Evolutionary conservation across 148 eudicot species (phyloP).

Genomic region (Fagopyrum homotropicum): DNA sequence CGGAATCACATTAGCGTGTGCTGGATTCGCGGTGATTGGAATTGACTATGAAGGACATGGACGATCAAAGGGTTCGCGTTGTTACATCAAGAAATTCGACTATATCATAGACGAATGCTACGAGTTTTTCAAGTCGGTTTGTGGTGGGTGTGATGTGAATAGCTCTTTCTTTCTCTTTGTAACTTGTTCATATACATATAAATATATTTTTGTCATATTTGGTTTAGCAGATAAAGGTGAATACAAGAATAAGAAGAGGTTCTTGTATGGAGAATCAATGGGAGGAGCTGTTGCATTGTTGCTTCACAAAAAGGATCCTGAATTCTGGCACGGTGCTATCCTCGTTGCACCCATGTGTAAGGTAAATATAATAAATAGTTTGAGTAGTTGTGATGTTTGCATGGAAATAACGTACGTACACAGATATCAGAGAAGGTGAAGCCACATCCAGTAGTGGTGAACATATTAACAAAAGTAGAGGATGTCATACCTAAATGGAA

Average conservation of each 20-base stretch:
- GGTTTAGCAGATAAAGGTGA: constrained; percentile 54
- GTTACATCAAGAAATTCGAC: constrained; percentile 86
- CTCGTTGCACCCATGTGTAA: constrained; percentile 99
- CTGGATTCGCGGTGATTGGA: constrained; percentile 84
- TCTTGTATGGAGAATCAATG: constrained; percentile 96
- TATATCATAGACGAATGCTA: constrained; percentile 75
- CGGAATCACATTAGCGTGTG: constrained; percentile 72
- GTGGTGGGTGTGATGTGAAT: constrained; percentile 41
- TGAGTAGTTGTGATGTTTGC: too few relatives aligned
- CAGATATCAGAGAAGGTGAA: constrained; percentile 98
- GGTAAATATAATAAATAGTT: constrained; percentile 27
- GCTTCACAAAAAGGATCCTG: constrained; percentile 64
- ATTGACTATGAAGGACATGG: constrained; percentile 99
- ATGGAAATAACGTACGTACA: too few relatives aligned
- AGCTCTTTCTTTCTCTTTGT: neutral
- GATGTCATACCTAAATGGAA: constrained; percentile 97
- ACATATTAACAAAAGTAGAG: constrained; percentile 67
- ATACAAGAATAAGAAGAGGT: constrained; percentile 64
- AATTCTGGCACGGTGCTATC: constrained; percentile 89
- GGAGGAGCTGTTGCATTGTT: constrained; percentile 94
- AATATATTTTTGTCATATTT: neutral
- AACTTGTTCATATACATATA: neutral
- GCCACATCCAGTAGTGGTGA: constrained; percentile 87
- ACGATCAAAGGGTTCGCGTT: constrained; percentile 82
- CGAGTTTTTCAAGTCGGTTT: constrained; percentile 68